Evolutionary conservation across 805 yeast genomes (phyloP), one percentile per base, ranked within the genome.

Genomic region (Lipomyces sp.): DNA sequence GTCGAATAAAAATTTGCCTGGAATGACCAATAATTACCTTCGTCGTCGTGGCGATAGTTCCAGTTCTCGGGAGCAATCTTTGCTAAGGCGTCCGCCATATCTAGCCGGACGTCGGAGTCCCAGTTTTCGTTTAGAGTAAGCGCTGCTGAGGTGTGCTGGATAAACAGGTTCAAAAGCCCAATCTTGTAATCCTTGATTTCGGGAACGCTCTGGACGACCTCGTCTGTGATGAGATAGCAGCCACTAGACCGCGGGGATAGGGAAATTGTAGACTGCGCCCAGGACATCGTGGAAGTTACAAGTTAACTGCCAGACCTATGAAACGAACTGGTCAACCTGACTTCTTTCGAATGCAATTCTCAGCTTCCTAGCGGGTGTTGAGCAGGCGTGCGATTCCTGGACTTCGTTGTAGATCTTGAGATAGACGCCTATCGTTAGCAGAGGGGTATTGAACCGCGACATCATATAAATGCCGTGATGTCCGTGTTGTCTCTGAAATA

Each of bases 91-190:
- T 75, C 73, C 8, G 75, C 73, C 86, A 86, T 75, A 62, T 86
- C 95, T 1, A 62, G 66, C 54, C 90, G 74, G 11, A 86, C 95
- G 63, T 83, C 89, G 0, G 88, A 80, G 61, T 86, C 95, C 70
- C 80, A 84, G 64, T 86, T 86, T 65, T 86, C 95, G 63, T 86
- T 86, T 49, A 86, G 66, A 0, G 89, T 81, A 37, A 86, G 65
- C 0, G 83, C 93, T 3, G 90, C 90, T 8, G 88, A 81, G 1
- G 95, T 85, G 67, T 86, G 95, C 64, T 84, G 86, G 40, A 85
- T 68, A 64, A 86, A 86, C 23, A 86, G 67, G 60, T 84, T 77
- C 47, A 84, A 65, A 23, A 77, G 68, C 1, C 95, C 95, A 8
- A 83, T 69, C 62, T 81, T 77, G 66, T 77, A 80, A 34, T 78